Evolutionary conservation across 331 rosid species (phyloP), one percentile per base, ranked within the genome.

Genomic region (Pyrus hybrid): DNA sequence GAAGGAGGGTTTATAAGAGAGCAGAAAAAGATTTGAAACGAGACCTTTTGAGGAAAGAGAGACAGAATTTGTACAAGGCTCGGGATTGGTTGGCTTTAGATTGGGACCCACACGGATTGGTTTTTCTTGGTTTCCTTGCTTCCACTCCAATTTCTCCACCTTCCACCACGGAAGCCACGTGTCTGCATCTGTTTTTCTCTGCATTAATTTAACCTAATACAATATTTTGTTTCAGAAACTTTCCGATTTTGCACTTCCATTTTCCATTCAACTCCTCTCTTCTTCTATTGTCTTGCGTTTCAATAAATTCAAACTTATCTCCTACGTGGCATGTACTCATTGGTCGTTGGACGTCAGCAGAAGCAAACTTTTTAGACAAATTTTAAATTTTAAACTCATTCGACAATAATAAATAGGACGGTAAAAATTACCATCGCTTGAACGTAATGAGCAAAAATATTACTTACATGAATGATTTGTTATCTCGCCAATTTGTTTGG

Each of bases 91-190:
- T 82, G 90, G 88, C 90, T 74, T 4, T 1, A 28, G 0, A 10
- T 26, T 7, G 86, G 91, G 89, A 2, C 96, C 98, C 88, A 86
- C 90, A 26, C 86, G 83, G 76, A 21, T 74, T 87, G 0, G 64
- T 62, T 60, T 64, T 23, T 47, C 75, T 71, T 67, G 80, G 17
- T 53, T 68, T 76, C 82, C 32, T 80, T 49, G 80, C 87, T 88
- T 85, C 49, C 66, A 68, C 83, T 76, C 75, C 78, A 82, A 78
- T 63, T 68, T 67, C 8, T 41, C 32, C 73, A 32, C 20, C 63
- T 71, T 2, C 76, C 60, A 72, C 83, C 51, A 49, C 66, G 45
- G 45, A 41, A 11, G 5, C 45, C 45, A 41, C 45, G 43, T 35
- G 4, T 41, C 73, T 22, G 4, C 76, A 53, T 70, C 56, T 30